A percentile compares a stretch with the other conserved stretches of the same genome.
phyloP scores from a whole-genome alignment of 257 asterid genomes.

The Verbascum thapsus region DNA sequence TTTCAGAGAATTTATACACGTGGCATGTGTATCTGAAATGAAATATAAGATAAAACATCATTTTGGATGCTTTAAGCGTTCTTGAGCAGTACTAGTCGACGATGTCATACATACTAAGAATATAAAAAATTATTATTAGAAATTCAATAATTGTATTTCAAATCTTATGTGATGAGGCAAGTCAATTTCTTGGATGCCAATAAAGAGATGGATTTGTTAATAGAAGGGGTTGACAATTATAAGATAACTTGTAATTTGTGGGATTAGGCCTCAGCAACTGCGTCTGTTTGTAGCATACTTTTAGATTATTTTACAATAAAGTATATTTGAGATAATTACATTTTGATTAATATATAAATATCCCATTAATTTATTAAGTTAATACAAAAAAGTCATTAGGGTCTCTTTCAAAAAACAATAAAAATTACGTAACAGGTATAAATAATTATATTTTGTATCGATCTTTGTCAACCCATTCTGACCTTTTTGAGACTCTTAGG shows the following conservation, averaged over 20 bases:
- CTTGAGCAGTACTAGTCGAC: not conserved
- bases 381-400: slow-evolving; percentile 42
- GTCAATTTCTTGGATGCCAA: slow-evolving; percentile 60
- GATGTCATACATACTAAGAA: not conserved
- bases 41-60: too few relatives aligned
- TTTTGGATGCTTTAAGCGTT: too few relatives aligned
- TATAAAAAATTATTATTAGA: not conserved
- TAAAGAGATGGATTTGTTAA: slow-evolving; percentile 49
- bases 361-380: slow-evolving; percentile 16
- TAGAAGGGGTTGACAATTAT: slow-evolving; percentile 56
- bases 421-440: too few relatives aligned
- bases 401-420: too few relatives aligned
- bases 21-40: too few relatives aligned
- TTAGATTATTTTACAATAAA: too few relatives aligned
- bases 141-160: too few relatives aligned
- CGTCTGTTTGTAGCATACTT: too few relatives aligned
- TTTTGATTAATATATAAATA: slow-evolving; percentile 31
- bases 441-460: too few relatives aligned
- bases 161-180: slow-evolving; percentile 30
- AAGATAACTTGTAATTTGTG: slow-evolving; percentile 30
- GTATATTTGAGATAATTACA: slow-evolving; percentile 27
- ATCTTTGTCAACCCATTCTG: slow-evolving; percentile 57
- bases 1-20: too few relatives aligned
- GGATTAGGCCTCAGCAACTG: slow-evolving; percentile 39
- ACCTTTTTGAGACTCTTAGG: too few relatives aligned